phyloP scores from a whole-genome alignment of 306 rosid species.

The Malus fusca region DNA sequence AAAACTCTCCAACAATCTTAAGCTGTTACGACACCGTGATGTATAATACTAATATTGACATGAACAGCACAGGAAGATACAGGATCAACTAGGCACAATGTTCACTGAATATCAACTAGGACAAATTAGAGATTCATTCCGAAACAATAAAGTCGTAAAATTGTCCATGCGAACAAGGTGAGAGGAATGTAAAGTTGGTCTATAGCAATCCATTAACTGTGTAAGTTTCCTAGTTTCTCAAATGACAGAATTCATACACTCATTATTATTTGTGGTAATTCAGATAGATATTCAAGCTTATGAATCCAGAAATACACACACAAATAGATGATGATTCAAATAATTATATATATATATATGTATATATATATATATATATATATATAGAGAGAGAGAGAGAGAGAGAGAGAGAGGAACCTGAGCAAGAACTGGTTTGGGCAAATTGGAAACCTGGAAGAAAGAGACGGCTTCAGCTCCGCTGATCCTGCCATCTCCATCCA shows the following conservation, averaged over 20 bases:
- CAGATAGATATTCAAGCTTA: not conserved
- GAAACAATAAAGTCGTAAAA: not conserved
- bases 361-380: not conserved
- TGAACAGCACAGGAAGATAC: not conserved
- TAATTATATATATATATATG: too few species aligned
- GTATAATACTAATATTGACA: not conserved
- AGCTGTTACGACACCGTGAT: not conserved
- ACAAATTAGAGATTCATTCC: not conserved
- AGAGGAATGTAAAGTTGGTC: not conserved
- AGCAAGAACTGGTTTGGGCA: slow-evolving; percentile 78
- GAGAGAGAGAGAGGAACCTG: slow-evolving; percentile 40
- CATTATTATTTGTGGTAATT: not conserved
- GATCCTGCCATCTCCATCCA: slow-evolving; percentile 94
- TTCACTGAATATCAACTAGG: not conserved
- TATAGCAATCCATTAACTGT: not conserved
- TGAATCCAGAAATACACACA: not conserved
- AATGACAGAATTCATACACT: not conserved
- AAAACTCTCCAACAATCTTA: not conserved
- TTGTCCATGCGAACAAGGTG: not conserved
- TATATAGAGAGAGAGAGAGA: not conserved
- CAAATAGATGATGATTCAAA: not conserved
- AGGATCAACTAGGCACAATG: not conserved
- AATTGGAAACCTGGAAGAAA: slow-evolving; percentile 79
- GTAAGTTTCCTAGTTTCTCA: not conserved
- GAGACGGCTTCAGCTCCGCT: slow-evolving; percentile 85